Conservation (phyloP, 2,329 filamentous ascomycete species). For the Fusarium hainanense region DNA sequence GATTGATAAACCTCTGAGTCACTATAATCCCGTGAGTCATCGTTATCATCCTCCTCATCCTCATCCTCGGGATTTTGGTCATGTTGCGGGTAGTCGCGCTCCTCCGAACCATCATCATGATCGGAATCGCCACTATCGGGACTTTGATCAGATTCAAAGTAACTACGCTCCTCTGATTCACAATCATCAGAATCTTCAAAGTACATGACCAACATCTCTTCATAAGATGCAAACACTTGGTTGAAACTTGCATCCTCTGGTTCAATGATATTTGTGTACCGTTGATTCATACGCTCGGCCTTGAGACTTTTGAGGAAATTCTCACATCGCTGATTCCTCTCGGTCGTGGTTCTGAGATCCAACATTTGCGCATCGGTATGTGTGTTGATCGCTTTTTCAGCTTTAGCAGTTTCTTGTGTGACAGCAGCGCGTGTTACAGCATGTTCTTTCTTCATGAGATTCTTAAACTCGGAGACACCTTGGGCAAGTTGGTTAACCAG, state of each 20-base stretch:
- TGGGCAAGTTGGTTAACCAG: neutral
- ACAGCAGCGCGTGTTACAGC: fast-evolving
- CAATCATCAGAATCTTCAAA: fast-evolving
- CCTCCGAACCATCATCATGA: no score
- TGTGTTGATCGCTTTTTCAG: fast-evolving
- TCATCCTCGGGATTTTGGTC: neutral
- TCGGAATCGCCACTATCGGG: no score
- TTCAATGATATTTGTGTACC: fast-evolving
- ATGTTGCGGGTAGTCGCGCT: neutral
- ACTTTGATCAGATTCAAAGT: neutral
- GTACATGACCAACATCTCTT: fast-evolving
- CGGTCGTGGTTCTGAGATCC: fast-evolving
- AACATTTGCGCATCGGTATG: fast-evolving
- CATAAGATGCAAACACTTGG: neutral
- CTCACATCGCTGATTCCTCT: fast-evolving
- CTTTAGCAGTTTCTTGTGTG: fast-evolving
- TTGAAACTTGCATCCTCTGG: fast-evolving
- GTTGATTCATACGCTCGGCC: neutral
- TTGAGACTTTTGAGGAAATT: fast-evolving
- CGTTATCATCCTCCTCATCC: neutral
- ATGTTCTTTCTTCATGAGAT: neutral
- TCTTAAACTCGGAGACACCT: fast-evolving
- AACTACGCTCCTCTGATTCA: neutral
- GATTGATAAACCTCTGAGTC: fast-evolving
- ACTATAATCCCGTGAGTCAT: neutral